phyloP scores from a whole-genome alignment of 73 alveolate species.

The Urostyla sp. region DNA sequence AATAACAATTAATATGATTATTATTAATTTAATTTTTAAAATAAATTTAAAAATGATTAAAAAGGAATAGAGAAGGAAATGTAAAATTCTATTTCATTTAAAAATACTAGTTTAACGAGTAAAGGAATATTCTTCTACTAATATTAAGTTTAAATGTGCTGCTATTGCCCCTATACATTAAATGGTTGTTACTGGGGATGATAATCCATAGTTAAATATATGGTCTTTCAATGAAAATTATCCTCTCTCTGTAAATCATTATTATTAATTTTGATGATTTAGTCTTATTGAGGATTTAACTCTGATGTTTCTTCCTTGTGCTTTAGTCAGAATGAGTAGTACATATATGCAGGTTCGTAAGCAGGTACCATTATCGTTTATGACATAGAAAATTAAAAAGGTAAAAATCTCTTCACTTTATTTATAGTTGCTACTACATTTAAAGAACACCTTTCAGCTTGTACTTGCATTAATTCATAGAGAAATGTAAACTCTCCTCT shows the following conservation, averaged over 20 bases:
- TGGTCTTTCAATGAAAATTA: constrained; percentile 56
- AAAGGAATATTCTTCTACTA: constrained; percentile 48
- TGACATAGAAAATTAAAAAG: constrained; percentile 60
- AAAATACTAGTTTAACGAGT: constrained; percentile 57
- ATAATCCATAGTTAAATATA: constrained; percentile 51
- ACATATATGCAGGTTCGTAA: constrained; percentile 59
- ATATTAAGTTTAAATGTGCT: constrained; percentile 55
- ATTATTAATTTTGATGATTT: not conserved
- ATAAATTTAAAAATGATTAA: too few relatives aligned
- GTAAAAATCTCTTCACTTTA: not conserved
- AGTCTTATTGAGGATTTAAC: constrained; percentile 58
- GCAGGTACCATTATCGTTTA: constrained; percentile 70
- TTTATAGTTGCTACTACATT: constrained; percentile 47
- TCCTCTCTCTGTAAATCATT: constrained; percentile 48
- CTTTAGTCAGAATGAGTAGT: constrained; percentile 46
- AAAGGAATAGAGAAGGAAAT: too few relatives aligned
- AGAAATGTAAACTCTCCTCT: constrained; percentile 14
- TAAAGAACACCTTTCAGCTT: constrained; percentile 68
- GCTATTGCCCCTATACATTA: constrained; percentile 56
- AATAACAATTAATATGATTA: too few relatives aligned
- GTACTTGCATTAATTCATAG: constrained; percentile 51
- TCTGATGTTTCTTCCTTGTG: constrained; percentile 56
- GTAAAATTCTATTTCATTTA: too few relatives aligned
- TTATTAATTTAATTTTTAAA: too few relatives aligned
- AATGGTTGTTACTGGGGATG: constrained; percentile 64